Base-by-base conservation (phyloP, 1,284 basidiomycete genomes). In the Moesziomyces sp. region DNA sequence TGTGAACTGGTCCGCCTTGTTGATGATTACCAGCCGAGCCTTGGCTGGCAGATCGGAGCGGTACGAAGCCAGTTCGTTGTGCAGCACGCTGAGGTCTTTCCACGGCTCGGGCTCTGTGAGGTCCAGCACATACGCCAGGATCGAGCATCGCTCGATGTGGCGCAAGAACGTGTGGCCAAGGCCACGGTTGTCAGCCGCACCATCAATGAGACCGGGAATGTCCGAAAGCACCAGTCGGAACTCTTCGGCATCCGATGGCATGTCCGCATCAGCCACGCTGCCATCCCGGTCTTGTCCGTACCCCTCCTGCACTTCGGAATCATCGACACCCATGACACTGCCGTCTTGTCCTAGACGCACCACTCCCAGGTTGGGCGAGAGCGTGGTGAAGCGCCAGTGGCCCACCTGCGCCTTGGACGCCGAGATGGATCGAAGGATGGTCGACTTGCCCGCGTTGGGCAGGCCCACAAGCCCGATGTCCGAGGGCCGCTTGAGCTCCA, bases 171-270 rank as follows among this genome's bases (percentile, higher is more conserved):
- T 91, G 84, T 98, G 94, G 0, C 97, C 97, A 0, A 99, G 88
- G 1, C 96, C 96, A 45, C 94, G 90, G 83, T 96, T 93, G 73
- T 92, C 89, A 2, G 93, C 92, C 0, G 95, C 93, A 11, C 89
- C 88, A 8, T 89, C 88, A 51, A 98, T 91, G 30, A 99, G 89
- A 13, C 96, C 96, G 0, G 97, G 96, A 81, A 98, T 97, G 85
- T 99, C 96, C n/a, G 94, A 92, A 60, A 99, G 90, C 1, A 93
- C 95, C 86, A 98, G 94, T 3, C 96, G 89, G 82, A 92, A 91
- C 18, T 63, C 58, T 14, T 65, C 64, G 21, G 26, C 45, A 40
- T 89, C 73, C 73, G 85, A 85, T 2, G 91, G 92, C 80, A 94
- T 92, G 59, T 92, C 91, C 66, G 92, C 88, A 8, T 91, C 87